Evolutionary conservation across 1,284 basidiomycete species (phyloP), one percentile per base, ranked within the genome.

Genomic region (Meripilus lineatus): DNA sequence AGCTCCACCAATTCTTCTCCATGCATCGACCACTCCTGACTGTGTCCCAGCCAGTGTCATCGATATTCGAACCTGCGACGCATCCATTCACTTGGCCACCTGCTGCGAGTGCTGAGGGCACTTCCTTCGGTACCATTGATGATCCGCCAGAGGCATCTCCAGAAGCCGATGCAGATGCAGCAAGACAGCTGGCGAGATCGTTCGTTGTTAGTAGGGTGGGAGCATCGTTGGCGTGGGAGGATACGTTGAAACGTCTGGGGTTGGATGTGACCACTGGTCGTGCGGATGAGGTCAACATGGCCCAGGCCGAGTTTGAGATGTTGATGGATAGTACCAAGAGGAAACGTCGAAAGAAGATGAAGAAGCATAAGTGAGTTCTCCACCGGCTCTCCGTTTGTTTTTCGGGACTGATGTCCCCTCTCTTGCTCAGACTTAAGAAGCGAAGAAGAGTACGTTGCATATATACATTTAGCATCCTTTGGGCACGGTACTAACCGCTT

Each of bases 311-410:
- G 71, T 70, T 77, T 49, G 72, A 76, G 32, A 74, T 87, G 24
- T 64, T 77, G 59, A 71, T 87, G 68, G 88, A 91, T 55, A 90
- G 88, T 55, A 79, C 76, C 21, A 85, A 83, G 71, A 77, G 88
- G 63, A 91, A 91, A 73, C 74, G 79, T 55, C 72, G 79, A 70
- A 88, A 80, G 77, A 90, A 89, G 78, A 91, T 91, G 84, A 88
- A 85, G 77, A 91, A 89, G 67, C 89, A 91, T 61, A 91, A 91
- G 87, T 89, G 60, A 64, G 84, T 71, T 42, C 7, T 15, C 39
- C 18, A 43, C 28, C 5, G 42, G 30, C 14, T 26, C 33, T 18
- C 17, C 15, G 14, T 15, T 38, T 8, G 18, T 8, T 35, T 25
- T 7, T 15, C 5, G 28, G 17, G 23, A 20, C 43, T 43, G 4